Base-by-base conservation (phyloP, 768 basidiomycete species). In the Plicaturopsis crispa region DNA sequence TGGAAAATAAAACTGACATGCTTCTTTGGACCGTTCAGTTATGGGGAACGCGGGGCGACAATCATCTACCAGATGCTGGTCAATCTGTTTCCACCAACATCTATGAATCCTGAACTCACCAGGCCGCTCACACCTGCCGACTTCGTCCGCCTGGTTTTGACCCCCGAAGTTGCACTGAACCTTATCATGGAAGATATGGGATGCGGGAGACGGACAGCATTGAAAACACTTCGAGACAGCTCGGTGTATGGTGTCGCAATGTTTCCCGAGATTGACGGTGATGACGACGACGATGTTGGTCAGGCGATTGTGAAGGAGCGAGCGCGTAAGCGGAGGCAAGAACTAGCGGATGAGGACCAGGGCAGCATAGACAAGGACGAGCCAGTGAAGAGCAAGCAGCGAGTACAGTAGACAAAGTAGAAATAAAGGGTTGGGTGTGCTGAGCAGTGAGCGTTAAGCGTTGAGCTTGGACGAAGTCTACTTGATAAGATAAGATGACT, bases 101-200 rank as follows among this genome's bases (percentile, higher is more conserved):
- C 69, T 0, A 71, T 86, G 32, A 63, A 77, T 39, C 64, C 74
- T 0, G 52, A 61, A n/a, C 56, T 67, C 8, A 71, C 78, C 18
- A 56, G 66, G 0, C 84, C 93, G 0, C 71, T 97, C 17, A 74
- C 78, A 1, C 67, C 78, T 0, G 71, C 75, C 23, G 82, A 89
- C 41, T 94, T 92, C 52, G 68, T 90, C 24, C 78, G 84, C 26
- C 79, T 80, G 11, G 71, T 97, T 21, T 72, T 98, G 13, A 78
- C 96, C 2, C 94, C 94, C 2, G 93, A 97, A 60, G 77, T 83
- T 0, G 88, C 83, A 1, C 65, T 83, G 28, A 66, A 72, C 16
- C 74, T 98, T n/a, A 88, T 97, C 43, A 78, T 78, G 65, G 69
- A 84, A 41, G 92, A 98, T 53, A n/a, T n/a, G n/a, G n/a, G n/a